phyloP scores from a whole-genome alignment of 306 rosid species.

The Crotalaria pallida region DNA sequence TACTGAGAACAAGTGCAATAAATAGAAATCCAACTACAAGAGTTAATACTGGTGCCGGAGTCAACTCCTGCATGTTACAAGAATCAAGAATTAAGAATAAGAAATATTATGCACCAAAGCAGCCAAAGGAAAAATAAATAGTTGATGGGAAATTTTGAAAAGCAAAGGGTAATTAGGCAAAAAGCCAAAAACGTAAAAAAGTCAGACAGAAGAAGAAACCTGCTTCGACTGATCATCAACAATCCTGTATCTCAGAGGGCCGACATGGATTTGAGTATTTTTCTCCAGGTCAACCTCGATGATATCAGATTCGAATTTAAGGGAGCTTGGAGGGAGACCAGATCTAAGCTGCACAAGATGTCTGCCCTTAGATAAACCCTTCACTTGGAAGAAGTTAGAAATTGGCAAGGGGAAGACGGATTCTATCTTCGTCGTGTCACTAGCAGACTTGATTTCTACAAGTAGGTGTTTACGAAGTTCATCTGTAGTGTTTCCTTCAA shows the following conservation, averaged over 20 bases:
- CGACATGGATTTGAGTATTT: conserved; percentile 68
- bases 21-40: conserved; percentile 68
- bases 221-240: conserved; percentile 70
- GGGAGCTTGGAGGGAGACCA: conserved; percentile 54
- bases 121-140: neutral
- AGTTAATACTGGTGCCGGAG: conserved; percentile 90
- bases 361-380: conserved; percentile 78
- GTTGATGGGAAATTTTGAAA: neutral
- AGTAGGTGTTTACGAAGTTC: conserved; percentile 61
- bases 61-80: conserved; percentile 60
- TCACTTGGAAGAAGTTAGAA: conserved; percentile 93
- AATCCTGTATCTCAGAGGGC: conserved; percentile 69
- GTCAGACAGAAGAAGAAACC: conserved; percentile 45
- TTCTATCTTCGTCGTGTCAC: conserved; percentile 53
- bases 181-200: neutral
- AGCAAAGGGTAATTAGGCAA: neutral
- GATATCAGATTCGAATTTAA: conserved; percentile 74
- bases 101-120: conserved; percentile 5
- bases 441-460: conserved; percentile 86
- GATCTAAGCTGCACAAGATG: conserved; percentile 79
- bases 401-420: conserved; percentile 79
- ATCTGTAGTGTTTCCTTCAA: conserved; percentile 74
- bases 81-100: neutral
- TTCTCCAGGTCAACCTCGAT: conserved; percentile 80
- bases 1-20: conserved; percentile 60